phyloP scores from a whole-genome alignment of 2,329 filamentous ascomycete species.

The Colletotrichum sp. region DNA sequence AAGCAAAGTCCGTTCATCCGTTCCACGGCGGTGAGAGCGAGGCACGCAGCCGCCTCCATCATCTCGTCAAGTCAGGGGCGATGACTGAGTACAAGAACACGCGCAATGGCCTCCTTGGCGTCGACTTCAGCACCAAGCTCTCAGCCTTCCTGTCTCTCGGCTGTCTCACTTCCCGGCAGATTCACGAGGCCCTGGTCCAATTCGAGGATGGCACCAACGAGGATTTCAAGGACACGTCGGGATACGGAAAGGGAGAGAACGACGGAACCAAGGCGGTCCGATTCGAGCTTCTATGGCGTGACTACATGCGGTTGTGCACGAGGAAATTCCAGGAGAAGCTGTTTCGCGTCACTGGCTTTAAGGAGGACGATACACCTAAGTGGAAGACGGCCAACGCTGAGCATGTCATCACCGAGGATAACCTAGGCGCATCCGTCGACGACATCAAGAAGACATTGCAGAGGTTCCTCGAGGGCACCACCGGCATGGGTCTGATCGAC shows the following conservation, averaged over 20 bases:
- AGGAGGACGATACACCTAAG: slow-evolving; percentile 45
- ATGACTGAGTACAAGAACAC: slow-evolving; percentile 72
- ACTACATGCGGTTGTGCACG: slow-evolving; percentile 81
- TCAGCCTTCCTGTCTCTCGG: slow-evolving; percentile 77
- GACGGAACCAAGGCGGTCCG: slow-evolving; percentile 72
- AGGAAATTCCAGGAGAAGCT: slow-evolving; percentile 71
- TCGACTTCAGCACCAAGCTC: slow-evolving; percentile 77
- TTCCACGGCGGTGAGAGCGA: slow-evolving; percentile 71
- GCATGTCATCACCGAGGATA: slow-evolving; percentile 40
- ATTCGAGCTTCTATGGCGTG: slow-evolving; percentile 78
- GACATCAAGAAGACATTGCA: slow-evolving; percentile 55
- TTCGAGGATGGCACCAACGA: slow-evolving; percentile 69
- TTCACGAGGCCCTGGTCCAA: slow-evolving; percentile 70
- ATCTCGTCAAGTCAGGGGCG: slow-evolving; percentile 65
- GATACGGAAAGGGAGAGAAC: slow-evolving; percentile 75
- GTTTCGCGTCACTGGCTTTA: slow-evolving; percentile 71
- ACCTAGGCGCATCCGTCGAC: slow-evolving; percentile 24
- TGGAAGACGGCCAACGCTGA: slow-evolving; percentile 54
- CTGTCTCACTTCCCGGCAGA: slow-evolving; percentile 73
- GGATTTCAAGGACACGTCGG: slow-evolving; percentile 45
- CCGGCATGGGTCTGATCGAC: slow-evolving; percentile 79
- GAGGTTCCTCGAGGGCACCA: slow-evolving; percentile 70
- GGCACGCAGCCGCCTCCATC: slow-evolving; percentile 62
- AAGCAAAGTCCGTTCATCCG: slow-evolving; percentile 65
- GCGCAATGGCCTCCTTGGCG: slow-evolving; percentile 73